A percentile compares a stretch with the other conserved stretches of the same genome.
These are phyloP conservation scores for Debaryomyces maramus DNA, from an alignment of 805 yeast genomes.

Conservation along the genomic window DNA sequence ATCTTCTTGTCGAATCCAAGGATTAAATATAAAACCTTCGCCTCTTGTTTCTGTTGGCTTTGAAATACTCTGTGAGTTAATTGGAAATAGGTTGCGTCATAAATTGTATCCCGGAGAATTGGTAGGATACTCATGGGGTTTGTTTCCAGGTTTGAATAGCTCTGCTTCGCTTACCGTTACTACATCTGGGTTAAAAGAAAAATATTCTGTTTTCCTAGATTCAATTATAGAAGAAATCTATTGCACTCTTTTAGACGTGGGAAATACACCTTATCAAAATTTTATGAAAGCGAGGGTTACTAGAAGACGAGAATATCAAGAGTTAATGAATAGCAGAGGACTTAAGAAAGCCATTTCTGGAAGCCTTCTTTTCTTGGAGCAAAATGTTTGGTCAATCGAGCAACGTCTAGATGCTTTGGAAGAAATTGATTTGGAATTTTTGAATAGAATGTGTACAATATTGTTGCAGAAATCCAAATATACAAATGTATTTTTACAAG, in stretches of 20 bases:
- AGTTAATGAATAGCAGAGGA: constrained; percentile 44
- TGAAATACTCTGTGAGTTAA: constrained; percentile 53
- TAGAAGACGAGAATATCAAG: constrained; percentile 48
- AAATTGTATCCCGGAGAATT: constrained; percentile 53
- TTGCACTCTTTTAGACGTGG: constrained; percentile 12
- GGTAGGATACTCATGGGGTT: constrained; percentile 58
- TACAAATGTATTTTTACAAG: constrained; percentile 50
- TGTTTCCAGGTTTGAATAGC: constrained; percentile 55
- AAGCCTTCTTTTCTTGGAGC: constrained; percentile 53
- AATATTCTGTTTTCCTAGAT: constrained; percentile 34
- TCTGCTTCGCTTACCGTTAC: constrained; percentile 53
- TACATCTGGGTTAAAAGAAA: constrained; percentile 51
- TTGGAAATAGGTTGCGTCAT: constrained; percentile 41
- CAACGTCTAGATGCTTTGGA: constrained; percentile 59
- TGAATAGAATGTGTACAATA: constrained; percentile 26
- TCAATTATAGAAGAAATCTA: constrained; percentile 32
- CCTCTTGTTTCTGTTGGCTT: constrained; percentile 45
- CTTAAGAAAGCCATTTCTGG: constrained; percentile 51
- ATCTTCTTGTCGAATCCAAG: constrained; percentile 48
- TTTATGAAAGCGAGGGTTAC: constrained; percentile 47
- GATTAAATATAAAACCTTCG: constrained; percentile 25
- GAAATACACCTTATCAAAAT: constrained; percentile 24
- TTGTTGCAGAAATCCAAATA: constrained; percentile 31
- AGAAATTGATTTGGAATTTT: constrained; percentile 37
- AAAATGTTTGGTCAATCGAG: constrained; percentile 52